phyloP scores from a whole-genome alignment of 805 yeast genomes.

The Schizosaccharomyces osmophilus region DNA sequence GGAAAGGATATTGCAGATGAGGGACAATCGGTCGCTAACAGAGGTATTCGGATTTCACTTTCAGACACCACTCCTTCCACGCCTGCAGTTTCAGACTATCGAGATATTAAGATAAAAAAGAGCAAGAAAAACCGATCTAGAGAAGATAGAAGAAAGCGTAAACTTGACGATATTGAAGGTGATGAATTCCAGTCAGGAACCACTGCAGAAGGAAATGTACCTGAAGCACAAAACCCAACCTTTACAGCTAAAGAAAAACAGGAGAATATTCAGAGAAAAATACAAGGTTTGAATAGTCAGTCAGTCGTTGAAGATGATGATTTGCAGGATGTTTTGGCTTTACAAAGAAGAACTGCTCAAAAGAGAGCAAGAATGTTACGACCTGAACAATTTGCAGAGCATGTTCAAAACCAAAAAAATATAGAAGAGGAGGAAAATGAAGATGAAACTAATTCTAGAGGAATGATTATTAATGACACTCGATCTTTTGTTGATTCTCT shows the following conservation, averaged over 20 bases:
- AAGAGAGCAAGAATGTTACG: conserved; percentile 7
- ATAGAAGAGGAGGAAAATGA: conserved; percentile 7
- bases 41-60: neutral
- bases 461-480: conserved; percentile 3
- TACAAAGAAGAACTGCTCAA: conserved; percentile 14
- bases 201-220: conserved; percentile 6
- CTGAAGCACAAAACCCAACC: conserved; percentile 14
- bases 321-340: conserved; percentile 14
- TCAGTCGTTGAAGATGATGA: conserved; percentile 17
- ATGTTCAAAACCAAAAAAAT: conserved; percentile 9
- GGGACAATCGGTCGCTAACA: neutral
- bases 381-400: conserved; percentile 1
- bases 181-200: conserved; percentile 6
- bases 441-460: conserved; percentile 8
- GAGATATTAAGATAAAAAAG: conserved; percentile 19
- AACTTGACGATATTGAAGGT: conserved; percentile 12
- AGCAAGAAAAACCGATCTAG: conserved; percentile 19
- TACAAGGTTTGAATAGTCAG: conserved; percentile 11
- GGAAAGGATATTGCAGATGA: neutral
- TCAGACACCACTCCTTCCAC: neutral
- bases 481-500: conserved; percentile 21
- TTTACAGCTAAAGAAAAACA: conserved; percentile 4
- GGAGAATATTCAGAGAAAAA: conserved; percentile 8
- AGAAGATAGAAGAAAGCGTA: conserved; percentile 16
- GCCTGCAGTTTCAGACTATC: conserved; percentile 12